A percentile compares a stretch with the other conserved stretches of the same genome.
phyloP scores from a whole-genome alignment of 495 filamentous ascomycete genomes.

The Hypoxylon fuscum region DNA sequence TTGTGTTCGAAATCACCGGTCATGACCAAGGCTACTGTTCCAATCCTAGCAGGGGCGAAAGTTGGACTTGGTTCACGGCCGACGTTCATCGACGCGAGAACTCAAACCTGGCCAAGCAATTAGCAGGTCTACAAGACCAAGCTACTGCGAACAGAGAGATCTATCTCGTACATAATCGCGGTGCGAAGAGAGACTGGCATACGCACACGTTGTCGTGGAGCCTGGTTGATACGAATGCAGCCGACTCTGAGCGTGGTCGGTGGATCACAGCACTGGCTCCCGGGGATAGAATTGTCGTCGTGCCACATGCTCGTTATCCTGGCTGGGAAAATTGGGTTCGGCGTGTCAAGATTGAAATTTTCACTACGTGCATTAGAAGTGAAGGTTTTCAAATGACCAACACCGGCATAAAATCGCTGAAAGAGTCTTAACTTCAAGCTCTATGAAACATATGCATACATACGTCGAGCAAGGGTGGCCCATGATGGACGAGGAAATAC shows the following conservation, averaged over 20 bases:
- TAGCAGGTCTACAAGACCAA: slow-evolving; percentile 15
- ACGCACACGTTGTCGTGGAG: slow-evolving; percentile 28
- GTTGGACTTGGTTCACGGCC: slow-evolving; percentile 36
- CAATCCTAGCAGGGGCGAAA: slow-evolving; percentile 17
- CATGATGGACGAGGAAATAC: too few relatives aligned
- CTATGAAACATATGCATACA: too few relatives aligned
- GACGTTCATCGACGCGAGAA: slow-evolving; percentile 30
- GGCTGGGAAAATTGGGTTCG: slow-evolving; percentile 39
- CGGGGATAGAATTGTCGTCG: slow-evolving; percentile 22
- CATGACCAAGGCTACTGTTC: slow-evolving; percentile 39
- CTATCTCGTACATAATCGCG: slow-evolving; percentile 25
- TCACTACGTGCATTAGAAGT: slow-evolving; percentile 24
- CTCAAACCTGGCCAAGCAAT: slow-evolving; percentile 16
- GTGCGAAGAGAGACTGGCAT: slow-evolving; percentile 20
- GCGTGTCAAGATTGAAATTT: slow-evolving; percentile 32
- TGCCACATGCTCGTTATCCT: slow-evolving; percentile 31
- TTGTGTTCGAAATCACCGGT: slow-evolving; percentile 32
- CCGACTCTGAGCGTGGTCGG: slow-evolving; percentile 8
- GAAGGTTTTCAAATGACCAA: neutral
- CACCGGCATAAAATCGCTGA: too few relatives aligned
- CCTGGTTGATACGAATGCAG: slow-evolving; percentile 6
- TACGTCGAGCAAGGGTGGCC: too few relatives aligned
- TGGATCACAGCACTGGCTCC: slow-evolving; percentile 23
- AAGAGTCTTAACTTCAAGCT: too few relatives aligned
- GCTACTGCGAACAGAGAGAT: slow-evolving; percentile 22